Evolutionary conservation across 192 early-diverging fungal species (phyloP), one percentile per base, ranked within the genome.

Genomic region (Rhizoclosmatium sp.): DNA sequence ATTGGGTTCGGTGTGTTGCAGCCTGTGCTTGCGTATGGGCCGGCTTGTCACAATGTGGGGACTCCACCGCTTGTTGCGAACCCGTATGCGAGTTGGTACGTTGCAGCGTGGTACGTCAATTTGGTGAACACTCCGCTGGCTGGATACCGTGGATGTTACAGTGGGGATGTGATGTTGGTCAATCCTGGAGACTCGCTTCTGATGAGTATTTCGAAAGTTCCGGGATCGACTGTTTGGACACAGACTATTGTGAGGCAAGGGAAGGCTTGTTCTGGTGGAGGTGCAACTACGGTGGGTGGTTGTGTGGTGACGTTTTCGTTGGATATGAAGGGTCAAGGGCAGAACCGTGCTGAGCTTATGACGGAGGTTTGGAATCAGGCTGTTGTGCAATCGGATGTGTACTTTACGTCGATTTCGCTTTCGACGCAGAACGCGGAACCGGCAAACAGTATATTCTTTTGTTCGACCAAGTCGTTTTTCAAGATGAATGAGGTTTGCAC

Each of bases 1-100:
- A 47, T 69, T 47, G 67, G 67, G 19, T 47, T 47, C 44, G 67
- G 67, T 47, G 62, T 65, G 21, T 23, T 65, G 3, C 62, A 65
- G 41, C 62, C 62, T 4, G 62, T 65, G 7, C 62, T 65, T 3
- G 21, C 62, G 2, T 65, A 23, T 23, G 62, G 62, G 62, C 62
- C 62, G 2, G 62, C 62, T 12, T 65, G 62, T 23, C 41, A 65
- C 62, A 65, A 65, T 3, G 41, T 40, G 41, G 62, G 62, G 1
- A 40, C 62, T 12, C 62, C 21, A 23, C 62, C 62, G 23, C 62
- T 65, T 10, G 41, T 41, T 23, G 23, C 23, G 4, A 16, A 65
- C 10, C 62, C 62, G 2, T 65, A 65, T 23, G 62, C 21, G 12
- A 40, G 23, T 2, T 65, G 62, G 62, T 65, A 65, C 62, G 62